phyloP scores from a whole-genome alignment of 129 eudicot species.

The Escallonia herrerae region DNA sequence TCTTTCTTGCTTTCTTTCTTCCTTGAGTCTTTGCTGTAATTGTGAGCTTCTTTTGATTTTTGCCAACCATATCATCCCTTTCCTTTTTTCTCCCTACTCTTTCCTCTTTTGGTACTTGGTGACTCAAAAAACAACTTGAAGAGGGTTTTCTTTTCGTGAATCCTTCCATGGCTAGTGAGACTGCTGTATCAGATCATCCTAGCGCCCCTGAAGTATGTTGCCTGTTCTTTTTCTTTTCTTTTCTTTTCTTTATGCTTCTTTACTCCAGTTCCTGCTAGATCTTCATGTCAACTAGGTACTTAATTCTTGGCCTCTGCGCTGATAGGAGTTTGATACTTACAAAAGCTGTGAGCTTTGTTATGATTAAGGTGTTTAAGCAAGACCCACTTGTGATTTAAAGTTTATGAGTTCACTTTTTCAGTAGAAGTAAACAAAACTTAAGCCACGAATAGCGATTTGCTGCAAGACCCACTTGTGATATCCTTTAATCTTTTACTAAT shows the following conservation, averaged over 20 bases:
- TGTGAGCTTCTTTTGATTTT: conserved; percentile 16
- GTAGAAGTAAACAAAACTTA: neutral
- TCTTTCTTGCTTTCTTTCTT: too few relatives aligned
- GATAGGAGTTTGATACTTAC: neutral
- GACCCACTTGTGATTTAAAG: conserved; percentile 10
- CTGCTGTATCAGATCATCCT: conserved; percentile 43
- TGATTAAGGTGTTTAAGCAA: neutral
- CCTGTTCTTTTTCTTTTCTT: neutral
- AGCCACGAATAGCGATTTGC: neutral
- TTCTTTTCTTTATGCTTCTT: neutral
- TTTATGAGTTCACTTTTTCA: conserved; percentile 1
- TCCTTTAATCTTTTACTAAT: neutral
- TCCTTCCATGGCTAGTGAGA: conserved; percentile 56
- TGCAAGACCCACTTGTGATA: conserved; percentile 6
- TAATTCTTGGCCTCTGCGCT: neutral
- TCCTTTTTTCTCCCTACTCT: conserved; percentile 9
- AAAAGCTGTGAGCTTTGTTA: neutral
- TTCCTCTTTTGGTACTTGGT: neutral
- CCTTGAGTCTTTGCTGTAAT: neutral
- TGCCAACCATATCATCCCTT: conserved; percentile 44
- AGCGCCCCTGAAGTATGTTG: conserved; percentile 33
- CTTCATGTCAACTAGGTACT: neutral
- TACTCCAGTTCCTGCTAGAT: neutral
- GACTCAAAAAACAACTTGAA: neutral
- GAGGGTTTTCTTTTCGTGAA: neutral